A percentile compares a stretch with the other conserved stretches of the same genome.
Evolutionary conservation across 2,329 filamentous ascomycete genomes (phyloP).

Genomic region (Pseudogymnoascus sp.): DNA sequence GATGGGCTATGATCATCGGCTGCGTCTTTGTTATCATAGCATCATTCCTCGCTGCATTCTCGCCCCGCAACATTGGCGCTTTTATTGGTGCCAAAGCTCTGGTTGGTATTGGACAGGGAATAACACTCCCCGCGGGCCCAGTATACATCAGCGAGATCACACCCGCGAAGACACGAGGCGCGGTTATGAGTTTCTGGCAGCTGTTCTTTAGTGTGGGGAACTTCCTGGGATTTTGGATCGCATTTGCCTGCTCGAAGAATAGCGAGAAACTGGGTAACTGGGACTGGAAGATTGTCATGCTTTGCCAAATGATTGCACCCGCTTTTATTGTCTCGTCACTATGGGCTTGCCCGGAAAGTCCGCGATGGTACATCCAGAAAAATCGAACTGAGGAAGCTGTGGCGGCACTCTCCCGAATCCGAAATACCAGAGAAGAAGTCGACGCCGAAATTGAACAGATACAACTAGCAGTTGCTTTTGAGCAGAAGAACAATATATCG

Average conservation of each 20-base stretch:
- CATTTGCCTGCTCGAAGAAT: slow-evolving; percentile 42
- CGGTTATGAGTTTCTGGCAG: slow-evolving; percentile 51
- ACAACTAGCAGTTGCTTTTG: slow-evolving; percentile 46
- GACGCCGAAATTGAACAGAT: slow-evolving; percentile 45
- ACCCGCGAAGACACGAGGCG: slow-evolving; percentile 44
- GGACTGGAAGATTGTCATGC: slow-evolving; percentile 49
- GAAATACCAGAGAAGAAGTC: slow-evolving; percentile 33
- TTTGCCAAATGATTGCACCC: slow-evolving; percentile 47
- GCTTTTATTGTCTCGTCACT: slow-evolving; percentile 38
- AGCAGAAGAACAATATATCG: slow-evolving; percentile 44
- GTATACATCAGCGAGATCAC: slow-evolving; percentile 48
- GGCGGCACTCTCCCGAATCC: slow-evolving; percentile 40
- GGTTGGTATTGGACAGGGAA: slow-evolving; percentile 47
- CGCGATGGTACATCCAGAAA: slow-evolving; percentile 47
- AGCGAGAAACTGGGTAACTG: slow-evolving; percentile 39
- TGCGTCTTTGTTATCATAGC: slow-evolving; percentile 44
- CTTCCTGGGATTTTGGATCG: slow-evolving; percentile 48
- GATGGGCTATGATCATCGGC: slow-evolving; percentile 37
- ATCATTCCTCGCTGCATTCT: slow-evolving; percentile 46
- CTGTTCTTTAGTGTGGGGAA: slow-evolving; percentile 47
- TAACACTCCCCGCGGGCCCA: slow-evolving; percentile 43
- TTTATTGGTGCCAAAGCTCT: slow-evolving; percentile 46
- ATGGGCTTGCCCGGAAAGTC: slow-evolving; percentile 38
- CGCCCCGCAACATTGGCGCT: slow-evolving; percentile 40
- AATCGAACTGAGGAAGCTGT: slow-evolving; percentile 48